These are phyloP conservation scores for Mycena metata DNA, from an alignment of 768 basidiomycete species.

Conservation along the genomic window DNA sequence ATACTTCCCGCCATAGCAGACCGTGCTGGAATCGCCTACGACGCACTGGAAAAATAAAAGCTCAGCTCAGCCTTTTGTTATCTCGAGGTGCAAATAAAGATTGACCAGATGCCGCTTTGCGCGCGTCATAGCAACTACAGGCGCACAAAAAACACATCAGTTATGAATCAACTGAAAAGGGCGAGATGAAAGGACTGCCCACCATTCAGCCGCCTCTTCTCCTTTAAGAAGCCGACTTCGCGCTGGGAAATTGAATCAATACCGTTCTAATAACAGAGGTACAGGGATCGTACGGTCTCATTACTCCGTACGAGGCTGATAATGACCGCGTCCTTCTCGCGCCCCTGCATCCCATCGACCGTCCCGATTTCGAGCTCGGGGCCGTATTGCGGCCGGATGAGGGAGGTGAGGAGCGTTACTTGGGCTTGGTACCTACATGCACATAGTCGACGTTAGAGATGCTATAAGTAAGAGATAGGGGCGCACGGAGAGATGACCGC, in stretches of 20 bases:
- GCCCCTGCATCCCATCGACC: constrained; percentile 97
- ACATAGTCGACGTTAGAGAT: too few species aligned
- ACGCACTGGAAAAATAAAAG: constrained; percentile 79
- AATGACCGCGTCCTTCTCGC: constrained; percentile 95
- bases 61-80: constrained; percentile 10
- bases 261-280: too few species aligned
- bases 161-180: constrained; percentile 17
- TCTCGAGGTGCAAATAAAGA: constrained; percentile 35
- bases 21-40: constrained; percentile 94
- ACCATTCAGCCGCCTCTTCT: constrained; percentile 93
- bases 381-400: constrained; percentile 80
- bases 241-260: constrained; percentile 59
- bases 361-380: constrained; percentile 88
- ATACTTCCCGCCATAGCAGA: constrained; percentile 86
- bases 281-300: constrained; percentile 77
- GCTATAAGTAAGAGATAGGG: too few species aligned
- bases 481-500: constrained; percentile 87
- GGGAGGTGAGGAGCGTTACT: constrained; percentile 84
- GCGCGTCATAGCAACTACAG: constrained; percentile 89
- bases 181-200: constrained; percentile 39
- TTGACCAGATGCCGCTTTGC: constrained; percentile 89
- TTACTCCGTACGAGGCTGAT: constrained; percentile 96
- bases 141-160: not conserved
- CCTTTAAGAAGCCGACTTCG: constrained; percentile 95
- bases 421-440: constrained; percentile 90